Base-by-base conservation (phyloP, 441 rosid species). In the Biscutella laevigata region DNA sequence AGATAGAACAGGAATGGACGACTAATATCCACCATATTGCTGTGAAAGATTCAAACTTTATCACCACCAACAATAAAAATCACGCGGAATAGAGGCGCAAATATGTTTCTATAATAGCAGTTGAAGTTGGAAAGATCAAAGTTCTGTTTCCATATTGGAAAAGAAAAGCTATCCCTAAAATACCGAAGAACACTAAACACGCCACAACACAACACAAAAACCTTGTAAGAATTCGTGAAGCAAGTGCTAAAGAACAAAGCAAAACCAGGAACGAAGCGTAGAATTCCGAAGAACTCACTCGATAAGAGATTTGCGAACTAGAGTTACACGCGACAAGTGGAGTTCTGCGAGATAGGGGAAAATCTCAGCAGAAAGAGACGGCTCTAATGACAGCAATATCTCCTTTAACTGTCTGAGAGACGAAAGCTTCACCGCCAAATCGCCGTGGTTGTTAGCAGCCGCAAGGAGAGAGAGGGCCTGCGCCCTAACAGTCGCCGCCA, bases 351-450 rank as follows among this genome's bases (percentile, higher is more conserved):
- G 72, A 72, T 76, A 83, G 10, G 91, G 88, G 66, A 87, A 83
- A 37, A 90, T 75, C 69, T 90, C 96, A 39, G 84, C 75, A 22
- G 95, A 88, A 7, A 72, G 66, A 50, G 96, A 71, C 16, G 95
- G 76, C 27, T 83, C 89, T 46, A 77, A 53, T 33, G 96, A 77
- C 27, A 77, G 71, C 11, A 94, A 62, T 26, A 94, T 75, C 64
- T 80, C 91, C 58, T 70, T 89, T 56, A 84, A 84, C 77, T 89
- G 97, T 47, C 77, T 78, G 9, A 94, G 73, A 35, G 99, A 94
- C 30, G 99, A 89, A 26, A 94, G 83, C 88, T 84, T 94, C 30
- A 89, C 95, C 1, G 87, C 84, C 74, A 94, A 78, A 77, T 87
- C 96, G 55, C 81, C 71, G 33, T 94, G 99, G 78, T 74, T 77